Evolutionary conservation across 306 rosid species (phyloP).

Genomic region (barrel medic (Medicago truncatula)): MtrunA17r5.0-ANR NC_053045.1:5394001-5394500

Average conservation of each 20-base stretch:
- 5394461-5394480: slow-evolving; percentile 18
- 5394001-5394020: slow-evolving; percentile 58
- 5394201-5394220: slow-evolving; percentile 82
- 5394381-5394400: too few species aligned
- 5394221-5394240: slow-evolving; percentile 37
- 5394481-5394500: slow-evolving; percentile 74
- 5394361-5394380: too few species aligned
- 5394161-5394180: slow-evolving; percentile 94
- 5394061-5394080: not conserved
- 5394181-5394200: slow-evolving; percentile 81
- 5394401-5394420: too few species aligned
- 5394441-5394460: not conserved
- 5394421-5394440: not conserved
- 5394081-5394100: not conserved
- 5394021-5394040: slow-evolving; percentile 55
- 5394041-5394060: not conserved
- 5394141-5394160: slow-evolving; percentile 82
- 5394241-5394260: not conserved
- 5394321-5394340: too few species aligned
- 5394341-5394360: too few species aligned
- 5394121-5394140: slow-evolving; percentile 93
- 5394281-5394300: too few species aligned
- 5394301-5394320: too few species aligned
- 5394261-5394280: too few species aligned
- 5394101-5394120: slow-evolving; percentile 18